phyloP scores from a whole-genome alignment of 1,139 yeast species.

The Taphrina confusa region DNA sequence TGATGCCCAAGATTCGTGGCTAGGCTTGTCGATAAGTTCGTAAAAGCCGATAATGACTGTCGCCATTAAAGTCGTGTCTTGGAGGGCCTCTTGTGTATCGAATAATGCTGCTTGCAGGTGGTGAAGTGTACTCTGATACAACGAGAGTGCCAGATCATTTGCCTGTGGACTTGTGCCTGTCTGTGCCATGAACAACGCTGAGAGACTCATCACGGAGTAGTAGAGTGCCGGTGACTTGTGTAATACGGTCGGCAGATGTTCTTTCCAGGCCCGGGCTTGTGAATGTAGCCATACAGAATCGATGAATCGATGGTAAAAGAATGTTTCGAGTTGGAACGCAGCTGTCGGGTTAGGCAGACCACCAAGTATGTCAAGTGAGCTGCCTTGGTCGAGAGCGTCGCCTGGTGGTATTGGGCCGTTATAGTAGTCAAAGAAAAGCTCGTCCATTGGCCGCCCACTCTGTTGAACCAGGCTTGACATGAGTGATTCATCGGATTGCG shows the following conservation, averaged over 20 bases:
- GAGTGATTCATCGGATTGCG: background rate
- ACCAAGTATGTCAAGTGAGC: background rate
- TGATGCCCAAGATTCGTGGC: conserved; percentile 21
- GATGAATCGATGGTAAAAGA: conserved; percentile 26
- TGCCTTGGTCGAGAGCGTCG: background rate
- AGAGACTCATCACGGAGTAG: conserved; percentile 38
- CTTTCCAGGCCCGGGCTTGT: conserved; percentile 21
- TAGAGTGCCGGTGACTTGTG: conserved; percentile 33
- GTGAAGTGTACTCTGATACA: conserved; percentile 11
- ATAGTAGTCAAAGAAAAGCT: background rate
- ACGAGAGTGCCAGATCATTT: conserved; percentile 17
- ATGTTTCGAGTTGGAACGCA: conserved; percentile 14
- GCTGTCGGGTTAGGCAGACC: background rate
- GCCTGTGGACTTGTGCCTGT: conserved; percentile 4
- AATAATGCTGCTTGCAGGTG: conserved; percentile 24
- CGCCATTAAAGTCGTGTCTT: conserved; percentile 31
- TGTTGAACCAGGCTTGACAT: background rate
- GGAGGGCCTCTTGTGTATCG: conserved; percentile 7
- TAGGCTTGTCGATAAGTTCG: conserved; percentile 29
- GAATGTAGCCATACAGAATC: conserved; percentile 25
- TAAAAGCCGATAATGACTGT: conserved; percentile 30
- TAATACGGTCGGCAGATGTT: conserved; percentile 8
- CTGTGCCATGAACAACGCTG: conserved; percentile 37
- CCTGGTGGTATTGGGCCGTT: background rate
- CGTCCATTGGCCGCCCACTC: background rate